Base-by-base conservation (phyloP, 352 stramenopile genomes). In the Globisporangium solare region DNA sequence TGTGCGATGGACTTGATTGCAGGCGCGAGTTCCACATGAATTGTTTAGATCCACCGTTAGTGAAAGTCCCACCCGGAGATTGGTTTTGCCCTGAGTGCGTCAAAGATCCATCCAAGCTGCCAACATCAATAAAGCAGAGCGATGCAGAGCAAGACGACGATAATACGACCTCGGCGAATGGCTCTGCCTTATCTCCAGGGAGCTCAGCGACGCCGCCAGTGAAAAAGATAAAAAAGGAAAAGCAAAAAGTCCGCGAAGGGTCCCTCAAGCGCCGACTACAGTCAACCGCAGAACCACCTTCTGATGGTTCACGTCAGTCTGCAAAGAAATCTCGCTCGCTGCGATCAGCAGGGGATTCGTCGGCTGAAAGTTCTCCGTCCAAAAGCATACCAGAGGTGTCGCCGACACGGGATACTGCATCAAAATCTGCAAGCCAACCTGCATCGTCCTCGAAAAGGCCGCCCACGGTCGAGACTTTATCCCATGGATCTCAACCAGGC, bases 11-110 rank as follows among this genome's bases (percentile, higher is more conserved):
- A 18, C 73, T 86, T 32, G 71, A 83, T 47, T 95, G 85, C 64
- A 88, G 89, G 56, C 77, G 79, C 1, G 83, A 93, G 63, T 95
- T 89, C 62, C 85, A 95, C 62, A 93, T 92, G 81, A 86, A 88
- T 45, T 95, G 85, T 50, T 65, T 95, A 27, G 74, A 46, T 15
- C 85, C 85, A 8, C 85, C 85, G 18, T 67, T 95, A 7, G 57
- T 74, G 12, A 49, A 66, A 8, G 73, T 94, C 14, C 85, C 85
- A 7, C 64, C 69, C 22, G 85, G 85, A 8, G 68, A 90, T 43
- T 94, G 85, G 85, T 91, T 79, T 64, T 94, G 85, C 18, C 85
- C 82, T 20, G 69, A 88, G 13, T 91, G 72, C 21, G 57, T 68
- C 2, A 76, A 83, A 54, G 66, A 86, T 51, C 61, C 51, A 42